Percentiles rank a stretch among this genome's conserved stretches.
Evolutionary conservation across 2,329 filamentous ascomycete species (phyloP).

Genomic region (Venturia asperata): DNA sequence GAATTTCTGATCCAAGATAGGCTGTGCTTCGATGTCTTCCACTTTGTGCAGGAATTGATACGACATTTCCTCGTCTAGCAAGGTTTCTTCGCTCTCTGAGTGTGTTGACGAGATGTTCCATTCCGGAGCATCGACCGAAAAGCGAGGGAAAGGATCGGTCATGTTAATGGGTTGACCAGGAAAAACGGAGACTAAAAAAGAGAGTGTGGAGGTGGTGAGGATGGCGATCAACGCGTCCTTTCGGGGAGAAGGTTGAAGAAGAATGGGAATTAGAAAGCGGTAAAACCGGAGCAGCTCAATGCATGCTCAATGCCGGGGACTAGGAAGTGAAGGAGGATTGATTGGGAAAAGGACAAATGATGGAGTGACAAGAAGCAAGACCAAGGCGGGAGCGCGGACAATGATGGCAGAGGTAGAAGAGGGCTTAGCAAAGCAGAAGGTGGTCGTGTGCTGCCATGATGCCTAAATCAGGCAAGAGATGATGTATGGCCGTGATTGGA

Average conservation of each 20-base stretch:
- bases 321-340: background rate
- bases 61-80: slow-evolving; percentile 11
- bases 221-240: background rate
- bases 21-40: slow-evolving; percentile 20
- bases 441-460: background rate
- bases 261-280: too few relatives aligned
- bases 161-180: background rate
- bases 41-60: slow-evolving; percentile 1
- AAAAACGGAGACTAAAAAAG: background rate
- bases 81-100: slow-evolving; percentile 4
- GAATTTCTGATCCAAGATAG: background rate
- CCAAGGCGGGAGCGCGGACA: background rate
- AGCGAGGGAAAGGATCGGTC: background rate
- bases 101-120: background rate
- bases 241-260: too few relatives aligned
- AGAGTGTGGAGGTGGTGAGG: background rate
- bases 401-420: too few relatives aligned
- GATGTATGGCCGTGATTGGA: background rate
- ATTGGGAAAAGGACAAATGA: background rate
- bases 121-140: background rate
- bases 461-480: background rate
- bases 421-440: background rate
- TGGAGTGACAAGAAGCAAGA: background rate
- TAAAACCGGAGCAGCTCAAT: background rate
- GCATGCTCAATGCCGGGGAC: background rate